Conservation (phyloP, 108 stramenopile species). For the Aurantiochytrium sp. region DNA sequence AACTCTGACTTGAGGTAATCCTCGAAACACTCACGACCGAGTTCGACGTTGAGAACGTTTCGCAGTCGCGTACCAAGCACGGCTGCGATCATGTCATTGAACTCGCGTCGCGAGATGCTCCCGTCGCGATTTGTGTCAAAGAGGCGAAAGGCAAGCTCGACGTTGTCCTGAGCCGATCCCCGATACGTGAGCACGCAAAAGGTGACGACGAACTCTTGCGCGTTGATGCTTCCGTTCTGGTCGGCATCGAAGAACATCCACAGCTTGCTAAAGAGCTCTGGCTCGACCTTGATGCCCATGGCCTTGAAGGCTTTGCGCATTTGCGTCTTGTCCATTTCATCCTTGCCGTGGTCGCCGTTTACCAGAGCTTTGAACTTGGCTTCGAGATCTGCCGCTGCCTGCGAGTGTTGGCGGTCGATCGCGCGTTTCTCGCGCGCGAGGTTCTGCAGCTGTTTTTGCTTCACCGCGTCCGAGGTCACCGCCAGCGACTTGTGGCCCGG, state of each 20-base stretch:
- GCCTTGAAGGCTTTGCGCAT: background rate
- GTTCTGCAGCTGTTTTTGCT: no score
- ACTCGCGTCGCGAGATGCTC: background rate
- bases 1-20: background rate
- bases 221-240: background rate
- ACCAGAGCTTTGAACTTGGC: background rate
- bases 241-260: background rate
- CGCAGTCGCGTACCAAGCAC: background rate
- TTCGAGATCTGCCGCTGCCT: background rate
- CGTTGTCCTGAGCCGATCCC: background rate
- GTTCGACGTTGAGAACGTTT: background rate
- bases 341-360: background rate
- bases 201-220: background rate
- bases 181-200: background rate
- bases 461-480: no score
- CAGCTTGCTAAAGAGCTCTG: background rate
- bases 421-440: no score
- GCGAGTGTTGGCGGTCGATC: background rate
- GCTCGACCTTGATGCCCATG: background rate
- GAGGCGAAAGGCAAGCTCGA: background rate
- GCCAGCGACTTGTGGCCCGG: no score
- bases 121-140: conserved; percentile 16
- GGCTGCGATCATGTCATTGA: background rate
- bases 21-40: background rate
- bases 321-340: background rate